phyloP scores from a whole-genome alignment of 495 filamentous ascomycete species.

The Aspergillus cavernicola region DNA sequence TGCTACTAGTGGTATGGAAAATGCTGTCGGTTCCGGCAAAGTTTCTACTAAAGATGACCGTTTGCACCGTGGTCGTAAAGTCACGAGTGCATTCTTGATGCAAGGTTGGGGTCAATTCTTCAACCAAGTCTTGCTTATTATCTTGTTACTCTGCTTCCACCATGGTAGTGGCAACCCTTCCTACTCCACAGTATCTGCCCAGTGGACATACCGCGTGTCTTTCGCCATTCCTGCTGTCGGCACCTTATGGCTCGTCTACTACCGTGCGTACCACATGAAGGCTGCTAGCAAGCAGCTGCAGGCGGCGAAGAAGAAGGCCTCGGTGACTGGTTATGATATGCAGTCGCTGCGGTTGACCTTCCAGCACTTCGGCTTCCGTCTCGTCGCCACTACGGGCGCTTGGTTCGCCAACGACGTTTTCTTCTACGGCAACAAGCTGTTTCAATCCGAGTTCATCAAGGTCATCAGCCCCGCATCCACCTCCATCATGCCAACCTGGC shows the following conservation, averaged over 20 bases:
- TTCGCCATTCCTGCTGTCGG: slow-evolving; percentile 83
- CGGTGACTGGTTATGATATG: slow-evolving; percentile 85
- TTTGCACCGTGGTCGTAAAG: slow-evolving; percentile 87
- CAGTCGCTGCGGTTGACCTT: slow-evolving; percentile 71
- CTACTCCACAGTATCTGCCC: slow-evolving; percentile 64
- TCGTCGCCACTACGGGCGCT: slow-evolving; percentile 76
- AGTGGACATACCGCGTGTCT: slow-evolving; percentile 82
- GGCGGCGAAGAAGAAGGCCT: slow-evolving; percentile 74
- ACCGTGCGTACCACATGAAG: slow-evolving; percentile 86
- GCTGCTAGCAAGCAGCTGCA: slow-evolving; percentile 67
- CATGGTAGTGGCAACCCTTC: slow-evolving; percentile 66
- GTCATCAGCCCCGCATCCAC: slow-evolving; percentile 59
- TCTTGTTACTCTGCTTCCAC: slow-evolving; percentile 79
- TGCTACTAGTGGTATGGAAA: slow-evolving; percentile 92
- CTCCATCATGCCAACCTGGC: slow-evolving; percentile 76
- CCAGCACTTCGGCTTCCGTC: slow-evolving; percentile 73
- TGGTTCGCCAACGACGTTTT: slow-evolving; percentile 95
- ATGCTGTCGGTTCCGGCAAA: slow-evolving; percentile 76
- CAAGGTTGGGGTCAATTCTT: slow-evolving; percentile 93
- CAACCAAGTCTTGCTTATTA: slow-evolving; percentile 82
- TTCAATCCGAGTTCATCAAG: slow-evolving; percentile 80
- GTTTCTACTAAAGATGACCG: slow-evolving; percentile 86
- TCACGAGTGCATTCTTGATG: slow-evolving; percentile 92
- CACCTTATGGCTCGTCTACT: slow-evolving; percentile 89
- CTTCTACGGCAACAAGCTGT: slow-evolving; percentile 98